Percentiles rank a stretch among this genome's conserved stretches.
Conservation (phyloP, 2,329 filamentous ascomycete species). For the Celoporthe dispersa region DNA sequence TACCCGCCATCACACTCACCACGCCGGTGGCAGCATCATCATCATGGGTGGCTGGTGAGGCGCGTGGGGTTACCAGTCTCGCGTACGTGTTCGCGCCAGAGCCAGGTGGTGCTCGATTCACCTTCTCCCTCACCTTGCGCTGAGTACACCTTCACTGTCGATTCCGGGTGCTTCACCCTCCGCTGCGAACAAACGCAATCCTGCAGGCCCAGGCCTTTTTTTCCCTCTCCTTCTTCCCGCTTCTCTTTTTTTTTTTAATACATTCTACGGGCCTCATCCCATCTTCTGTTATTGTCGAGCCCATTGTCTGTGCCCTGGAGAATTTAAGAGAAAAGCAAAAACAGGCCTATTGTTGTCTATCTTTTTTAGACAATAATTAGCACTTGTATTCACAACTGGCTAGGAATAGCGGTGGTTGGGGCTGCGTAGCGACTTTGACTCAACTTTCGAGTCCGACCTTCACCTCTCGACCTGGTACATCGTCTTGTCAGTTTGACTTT, state of each 20-base stretch:
- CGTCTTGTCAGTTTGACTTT: background rate
- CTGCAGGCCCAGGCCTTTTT: background rate
- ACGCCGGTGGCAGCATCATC: background rate
- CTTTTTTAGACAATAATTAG: background rate
- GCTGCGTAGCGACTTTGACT: background rate
- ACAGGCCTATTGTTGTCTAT: background rate
- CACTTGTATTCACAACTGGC: background rate
- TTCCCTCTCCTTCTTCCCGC: background rate
- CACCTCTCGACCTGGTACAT: background rate
- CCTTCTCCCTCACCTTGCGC: background rate
- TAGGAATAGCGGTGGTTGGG: background rate
- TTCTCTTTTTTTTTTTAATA: background rate
- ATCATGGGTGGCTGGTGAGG: background rate
- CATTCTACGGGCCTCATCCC: background rate
- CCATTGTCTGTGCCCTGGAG: background rate
- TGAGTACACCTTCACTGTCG: background rate
- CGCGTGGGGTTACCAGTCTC: background rate
- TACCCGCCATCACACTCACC: background rate
- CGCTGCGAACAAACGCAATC: background rate
- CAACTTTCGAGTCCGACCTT: background rate
- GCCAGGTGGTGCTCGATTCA: background rate
- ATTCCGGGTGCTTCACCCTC: background rate
- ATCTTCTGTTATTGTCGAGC: background rate
- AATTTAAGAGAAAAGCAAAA: background rate
- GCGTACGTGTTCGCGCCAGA: background rate